Percentiles rank a stretch among this genome's conserved stretches.
Conservation (phyloP, 2,329 filamentous ascomycete species). For the Geosmithia morbida region DNA sequence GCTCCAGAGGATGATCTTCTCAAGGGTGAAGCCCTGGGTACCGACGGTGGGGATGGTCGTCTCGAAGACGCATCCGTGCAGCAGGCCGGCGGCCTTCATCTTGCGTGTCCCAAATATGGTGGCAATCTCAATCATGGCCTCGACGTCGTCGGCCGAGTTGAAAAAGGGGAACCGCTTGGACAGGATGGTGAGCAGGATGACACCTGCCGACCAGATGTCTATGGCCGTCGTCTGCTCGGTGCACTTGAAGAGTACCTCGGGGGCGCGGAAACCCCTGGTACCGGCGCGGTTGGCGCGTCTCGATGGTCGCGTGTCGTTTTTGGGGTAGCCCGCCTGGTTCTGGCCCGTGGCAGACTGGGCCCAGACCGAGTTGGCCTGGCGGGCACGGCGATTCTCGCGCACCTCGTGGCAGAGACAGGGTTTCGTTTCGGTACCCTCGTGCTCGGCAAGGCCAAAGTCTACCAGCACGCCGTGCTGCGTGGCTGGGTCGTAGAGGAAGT, state of each 20-base stretch:
- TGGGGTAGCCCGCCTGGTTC: constrained; percentile 53
- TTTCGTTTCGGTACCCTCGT: constrained; percentile 61
- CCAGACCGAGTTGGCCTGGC: constrained; percentile 43
- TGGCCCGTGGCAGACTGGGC: constrained; percentile 25
- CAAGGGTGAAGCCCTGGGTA: constrained; percentile 69
- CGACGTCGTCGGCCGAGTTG: constrained; percentile 95
- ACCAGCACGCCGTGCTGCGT: constrained; percentile 78
- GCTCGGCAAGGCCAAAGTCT: constrained; percentile 96
- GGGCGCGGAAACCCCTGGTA: constrained; percentile 88
- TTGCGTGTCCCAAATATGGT: constrained; percentile 79
- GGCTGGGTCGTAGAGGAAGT: constrained; percentile 82
- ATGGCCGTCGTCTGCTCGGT: constrained; percentile 88
- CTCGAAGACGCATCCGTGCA: constrained; percentile 87
- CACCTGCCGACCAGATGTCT: constrained; percentile 92
- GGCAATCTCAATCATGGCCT: constrained; percentile 93
- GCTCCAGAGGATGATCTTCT: constrained; percentile 93
- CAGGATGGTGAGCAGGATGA: constrained; percentile 92
- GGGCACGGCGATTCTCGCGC: constrained; percentile 44
- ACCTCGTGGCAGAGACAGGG: constrained; percentile 70
- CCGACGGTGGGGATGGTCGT: constrained; percentile 86
- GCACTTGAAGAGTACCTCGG: constrained; percentile 94
- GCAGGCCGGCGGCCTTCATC: constrained; percentile 69
- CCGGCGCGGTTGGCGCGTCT: constrained; percentile 87
- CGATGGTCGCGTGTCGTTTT: constrained; percentile 76
- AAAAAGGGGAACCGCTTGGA: constrained; percentile 94